A percentile compares a stretch with the other conserved stretches of the same genome.
Conservation (phyloP, 257 asterid species). For the Nicotiana undulata region DNA sequence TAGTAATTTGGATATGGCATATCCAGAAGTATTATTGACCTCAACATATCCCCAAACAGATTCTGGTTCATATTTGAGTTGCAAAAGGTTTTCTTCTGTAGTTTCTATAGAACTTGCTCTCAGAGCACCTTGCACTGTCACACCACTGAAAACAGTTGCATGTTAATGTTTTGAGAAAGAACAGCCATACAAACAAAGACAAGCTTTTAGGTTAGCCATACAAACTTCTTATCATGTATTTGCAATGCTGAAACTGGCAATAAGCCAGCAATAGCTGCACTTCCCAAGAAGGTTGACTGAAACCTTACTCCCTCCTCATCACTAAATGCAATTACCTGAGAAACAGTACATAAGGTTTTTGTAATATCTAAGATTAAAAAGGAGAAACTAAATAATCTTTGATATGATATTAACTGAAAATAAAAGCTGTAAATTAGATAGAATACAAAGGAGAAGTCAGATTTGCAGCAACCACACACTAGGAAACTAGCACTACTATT, state of each 20-base stretch:
- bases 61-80: slow-evolving; percentile 75
- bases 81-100: slow-evolving; percentile 65
- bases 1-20: background rate
- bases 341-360: background rate
- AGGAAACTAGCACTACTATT: background rate
- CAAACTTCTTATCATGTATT: slow-evolving; percentile 77
- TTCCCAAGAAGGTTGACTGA: slow-evolving; percentile 94
- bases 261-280: slow-evolving; percentile 97
- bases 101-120: slow-evolving; percentile 57
- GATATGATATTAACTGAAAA: background rate
- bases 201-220: slow-evolving; percentile 21
- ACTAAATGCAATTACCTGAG: slow-evolving; percentile 88
- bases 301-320: slow-evolving; percentile 99
- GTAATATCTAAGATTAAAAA: background rate
- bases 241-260: slow-evolving; percentile 65
- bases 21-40: slow-evolving; percentile 27
- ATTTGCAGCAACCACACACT: background rate
- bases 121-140: slow-evolving; percentile 87
- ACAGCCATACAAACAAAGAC: background rate
- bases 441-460: background rate
- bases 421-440: background rate
- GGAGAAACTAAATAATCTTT: background rate
- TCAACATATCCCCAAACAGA: slow-evolving; percentile 87
- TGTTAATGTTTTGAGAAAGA: slow-evolving; percentile 21
- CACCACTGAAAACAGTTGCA: slow-evolving; percentile 63